Conservation (phyloP, 2,329 filamentous ascomycete genomes). For the Colletotrichum lentis region DNA sequence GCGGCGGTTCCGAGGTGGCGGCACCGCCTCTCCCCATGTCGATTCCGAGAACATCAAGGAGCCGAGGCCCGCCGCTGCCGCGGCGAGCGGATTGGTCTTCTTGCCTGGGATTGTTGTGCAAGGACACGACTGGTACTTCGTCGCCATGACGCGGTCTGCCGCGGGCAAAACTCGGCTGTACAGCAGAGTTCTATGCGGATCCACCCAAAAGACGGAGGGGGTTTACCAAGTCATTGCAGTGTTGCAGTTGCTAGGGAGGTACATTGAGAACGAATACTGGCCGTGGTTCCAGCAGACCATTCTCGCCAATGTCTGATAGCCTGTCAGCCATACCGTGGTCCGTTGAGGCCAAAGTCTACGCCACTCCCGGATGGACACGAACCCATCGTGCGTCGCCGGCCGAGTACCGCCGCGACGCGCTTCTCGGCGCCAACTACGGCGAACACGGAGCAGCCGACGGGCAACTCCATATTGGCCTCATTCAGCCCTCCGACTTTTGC, state of each 20-base stretch:
- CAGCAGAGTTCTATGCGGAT: conserved; percentile 24
- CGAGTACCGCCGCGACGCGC: too few species aligned
- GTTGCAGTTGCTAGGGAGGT: conserved; percentile 27
- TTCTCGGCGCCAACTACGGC: too few species aligned
- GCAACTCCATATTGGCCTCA: too few species aligned
- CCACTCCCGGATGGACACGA: too few species aligned
- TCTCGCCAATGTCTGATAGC: not conserved
- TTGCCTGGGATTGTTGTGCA: conserved; percentile 39
- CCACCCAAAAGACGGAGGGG: conserved; percentile 33
- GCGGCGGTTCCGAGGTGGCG: not conserved
- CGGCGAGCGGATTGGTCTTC: conserved; percentile 20
- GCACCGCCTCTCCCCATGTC: not conserved
- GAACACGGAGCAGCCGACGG: too few species aligned
- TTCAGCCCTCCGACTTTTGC: too few species aligned
- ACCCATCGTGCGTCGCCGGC: too few species aligned
- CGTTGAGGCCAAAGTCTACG: too few species aligned
- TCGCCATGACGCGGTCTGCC: conserved; percentile 35
- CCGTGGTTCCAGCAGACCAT: conserved; percentile 12
- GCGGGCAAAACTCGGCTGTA: conserved; percentile 13
- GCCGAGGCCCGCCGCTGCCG: not conserved
- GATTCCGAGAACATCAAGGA: not conserved
- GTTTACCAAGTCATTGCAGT: conserved; percentile 36
- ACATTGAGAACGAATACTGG: conserved; percentile 36
- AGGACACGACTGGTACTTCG: conserved; percentile 40
- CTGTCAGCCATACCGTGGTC: too few species aligned